A percentile compares a stretch with the other conserved stretches of the same genome.
Conservation (phyloP, 495 filamentous ascomycete genomes). For the Lichina pygmaea region DNA sequence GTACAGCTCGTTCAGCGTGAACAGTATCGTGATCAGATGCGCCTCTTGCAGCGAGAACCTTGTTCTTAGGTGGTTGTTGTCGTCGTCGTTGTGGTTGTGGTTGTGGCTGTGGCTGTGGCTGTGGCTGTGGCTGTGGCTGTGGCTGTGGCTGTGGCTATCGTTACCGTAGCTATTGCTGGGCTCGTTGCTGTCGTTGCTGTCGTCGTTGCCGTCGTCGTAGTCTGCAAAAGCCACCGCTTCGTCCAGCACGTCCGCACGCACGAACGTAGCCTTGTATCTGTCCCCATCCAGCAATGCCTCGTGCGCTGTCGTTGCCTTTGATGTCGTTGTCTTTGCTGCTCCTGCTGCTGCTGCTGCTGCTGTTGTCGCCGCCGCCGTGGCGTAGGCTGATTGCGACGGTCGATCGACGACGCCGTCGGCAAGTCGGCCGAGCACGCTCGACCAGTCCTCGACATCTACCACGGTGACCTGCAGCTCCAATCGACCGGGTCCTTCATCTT, state of each 20-base stretch:
- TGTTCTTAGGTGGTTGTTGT: too few relatives aligned
- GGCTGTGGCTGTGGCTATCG: too few relatives aligned
- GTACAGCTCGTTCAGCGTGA: conserved; percentile 95
- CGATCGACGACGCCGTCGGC: conserved; percentile 16
- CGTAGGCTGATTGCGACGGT: conserved; percentile 23
- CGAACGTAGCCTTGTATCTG: conserved; percentile 21
- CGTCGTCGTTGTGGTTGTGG: too few relatives aligned
- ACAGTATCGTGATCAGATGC: conserved; percentile 54
- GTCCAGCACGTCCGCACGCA: conserved; percentile 33
- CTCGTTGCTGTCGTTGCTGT: too few relatives aligned
- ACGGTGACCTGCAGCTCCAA: conserved; percentile 25
- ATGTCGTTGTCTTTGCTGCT: too few relatives aligned
- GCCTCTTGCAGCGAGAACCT: conserved; percentile 5
- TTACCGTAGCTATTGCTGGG: too few relatives aligned
- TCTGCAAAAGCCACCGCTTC: too few relatives aligned
- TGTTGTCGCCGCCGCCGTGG: conserved; percentile 18
- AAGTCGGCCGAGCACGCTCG: conserved; percentile 26
- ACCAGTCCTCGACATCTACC: conserved; percentile 66
- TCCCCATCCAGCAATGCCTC: conserved; percentile 12
- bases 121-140: too few relatives aligned
- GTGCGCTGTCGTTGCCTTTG: conserved; percentile 13
- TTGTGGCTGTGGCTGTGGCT: too few relatives aligned
- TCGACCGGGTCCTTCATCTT: too few relatives aligned
- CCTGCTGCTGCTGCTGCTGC: too few relatives aligned
- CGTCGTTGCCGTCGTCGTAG: too few relatives aligned